Evolutionary conservation across 768 basidiomycete genomes (phyloP).

Genomic region (Mycena vulgaris): DNA sequence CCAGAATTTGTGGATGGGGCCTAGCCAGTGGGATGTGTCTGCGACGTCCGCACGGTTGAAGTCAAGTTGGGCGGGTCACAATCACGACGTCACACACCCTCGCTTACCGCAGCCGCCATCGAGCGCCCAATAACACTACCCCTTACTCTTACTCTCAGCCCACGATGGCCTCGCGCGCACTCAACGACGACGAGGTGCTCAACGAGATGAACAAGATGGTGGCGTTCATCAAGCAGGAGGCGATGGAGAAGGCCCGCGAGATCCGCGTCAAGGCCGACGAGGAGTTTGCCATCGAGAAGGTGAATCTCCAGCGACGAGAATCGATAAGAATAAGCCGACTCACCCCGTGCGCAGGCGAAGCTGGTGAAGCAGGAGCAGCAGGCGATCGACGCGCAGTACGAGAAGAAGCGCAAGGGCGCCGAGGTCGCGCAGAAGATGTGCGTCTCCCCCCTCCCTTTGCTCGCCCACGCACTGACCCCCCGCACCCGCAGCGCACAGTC

Average conservation of each 20-base stretch:
- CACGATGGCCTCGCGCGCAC: constrained; percentile 81
- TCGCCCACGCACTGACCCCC: no score
- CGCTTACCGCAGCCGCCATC: no score
- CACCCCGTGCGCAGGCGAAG: constrained; percentile 91
- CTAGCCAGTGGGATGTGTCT: no score
- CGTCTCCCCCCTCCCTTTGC: constrained; percentile 42
- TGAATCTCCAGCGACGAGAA: no score
- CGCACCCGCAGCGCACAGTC: constrained; percentile 97
- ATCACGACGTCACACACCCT: no score
- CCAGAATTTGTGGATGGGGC: no score
- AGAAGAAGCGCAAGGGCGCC: constrained; percentile 95
- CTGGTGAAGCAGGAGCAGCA: constrained; percentile 97
- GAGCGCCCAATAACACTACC: no score
- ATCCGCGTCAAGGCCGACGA: constrained; percentile 98
- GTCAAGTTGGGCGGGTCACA: no score
- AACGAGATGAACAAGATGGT: constrained; percentile 99
- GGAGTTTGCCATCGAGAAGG: constrained; percentile 99
- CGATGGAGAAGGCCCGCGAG: constrained; percentile 96
- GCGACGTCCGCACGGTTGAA: no score
- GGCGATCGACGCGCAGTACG: constrained; percentile 93
- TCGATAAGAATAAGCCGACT: no score
- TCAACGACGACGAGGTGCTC: constrained; percentile 96
- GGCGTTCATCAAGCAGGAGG: constrained; percentile 99
- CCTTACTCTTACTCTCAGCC: no score
- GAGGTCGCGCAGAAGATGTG: constrained; percentile 98